Evolutionary conservation across 768 basidiomycete genomes (phyloP), one percentile per base, ranked within the genome.

Genomic region (Obba rivulosa): DNA sequence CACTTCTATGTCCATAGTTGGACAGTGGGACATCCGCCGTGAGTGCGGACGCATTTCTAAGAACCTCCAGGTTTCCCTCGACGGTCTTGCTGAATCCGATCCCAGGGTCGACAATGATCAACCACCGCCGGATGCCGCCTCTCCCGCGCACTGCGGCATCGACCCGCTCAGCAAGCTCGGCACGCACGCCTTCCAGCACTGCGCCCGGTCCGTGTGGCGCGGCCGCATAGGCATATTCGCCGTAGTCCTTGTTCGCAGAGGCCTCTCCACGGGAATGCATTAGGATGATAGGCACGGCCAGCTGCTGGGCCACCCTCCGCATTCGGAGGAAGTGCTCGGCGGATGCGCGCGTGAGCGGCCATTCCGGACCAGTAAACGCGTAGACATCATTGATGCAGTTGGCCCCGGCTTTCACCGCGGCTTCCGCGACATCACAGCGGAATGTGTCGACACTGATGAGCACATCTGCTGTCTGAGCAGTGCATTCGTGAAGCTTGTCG

Each of bases 221-320:
- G 21, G 65, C 64, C 1, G 67, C 69, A 53, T 76, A 76, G 0
- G 38, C 53, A 60, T 84, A 79, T 46, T 45, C 56, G 14, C 56
- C 58, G 57, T 84, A 84, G 52, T 83, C 74, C 68, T 89, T 89
- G 71, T 92, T 77, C 53, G 71, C 56, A 14, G 83, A 81, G 0
- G 90, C 88, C 48, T 89, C 87, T 0, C 91, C 93, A 3, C 93
- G 74, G 0, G 91, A 92, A 65, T 99, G 95, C 95, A 98, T 98
- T 49, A 98, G 66, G 9, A 98, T 70, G 42, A 93, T 84, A 0
- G 93, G 94, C 0, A 87, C 86, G 4, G 76, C 77, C 38, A 81
- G 68, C 24, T 76, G 69, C 31, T 82, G 74, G 23, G 85, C 83
- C 21, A 83, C 63, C n/a, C 60, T 50, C 45, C 85, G 80, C 88